Base-by-base conservation (phyloP, 352 stramenopile species). In the Globisporangium paroecandrum region DNA sequence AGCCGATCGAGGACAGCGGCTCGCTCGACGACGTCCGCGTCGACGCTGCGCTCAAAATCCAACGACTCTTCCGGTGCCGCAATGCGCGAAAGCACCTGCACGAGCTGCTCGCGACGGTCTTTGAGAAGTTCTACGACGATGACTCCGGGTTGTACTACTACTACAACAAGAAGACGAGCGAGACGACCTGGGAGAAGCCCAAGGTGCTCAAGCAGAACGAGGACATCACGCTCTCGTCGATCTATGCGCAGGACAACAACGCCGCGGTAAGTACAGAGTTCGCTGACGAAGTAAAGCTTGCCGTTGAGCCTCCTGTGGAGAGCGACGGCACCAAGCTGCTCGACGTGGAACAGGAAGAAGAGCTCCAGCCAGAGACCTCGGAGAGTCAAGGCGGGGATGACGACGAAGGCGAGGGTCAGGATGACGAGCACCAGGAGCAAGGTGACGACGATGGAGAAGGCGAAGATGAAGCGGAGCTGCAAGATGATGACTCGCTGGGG, bases 131-230 rank as follows among this genome's bases (percentile, higher is more conserved):
- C 65, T 91, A 89, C 69, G 85, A 94, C 54, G 69, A 82, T 27
- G 76, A 85, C 25, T 89, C 82, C 32, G 83, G 81, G 1, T 59
- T 75, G 3, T 86, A 80, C 64, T 92, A 93, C 69, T 94, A 94
- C 68, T 64, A 89, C 71, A 89, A 92, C 66, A 85, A 78, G 49
- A 75, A 75, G 18, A 90, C 83, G 29, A 76, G 81, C 24, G 77
- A 91, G 71, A 91, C 79, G 32, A 89, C 82, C 59, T 94, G 86
- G 84, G 78, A 89, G 49, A 93, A 91, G 59, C 86, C 84, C 22
- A 77, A 70, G 29, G 53, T 77, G n/a, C 74, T 94, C 20, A 77
- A 77, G 29, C 53, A 54, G 9, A 71, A 81, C 9, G 75, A 84
- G 3, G 83, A 91, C 58, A 73, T 90, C 46, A 70, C 72, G 36